A percentile compares a stretch with the other conserved stretches of the same genome.
Conservation (phyloP, 2,329 filamentous ascomycete species). For the Albifimbria verrucaria region DNA sequence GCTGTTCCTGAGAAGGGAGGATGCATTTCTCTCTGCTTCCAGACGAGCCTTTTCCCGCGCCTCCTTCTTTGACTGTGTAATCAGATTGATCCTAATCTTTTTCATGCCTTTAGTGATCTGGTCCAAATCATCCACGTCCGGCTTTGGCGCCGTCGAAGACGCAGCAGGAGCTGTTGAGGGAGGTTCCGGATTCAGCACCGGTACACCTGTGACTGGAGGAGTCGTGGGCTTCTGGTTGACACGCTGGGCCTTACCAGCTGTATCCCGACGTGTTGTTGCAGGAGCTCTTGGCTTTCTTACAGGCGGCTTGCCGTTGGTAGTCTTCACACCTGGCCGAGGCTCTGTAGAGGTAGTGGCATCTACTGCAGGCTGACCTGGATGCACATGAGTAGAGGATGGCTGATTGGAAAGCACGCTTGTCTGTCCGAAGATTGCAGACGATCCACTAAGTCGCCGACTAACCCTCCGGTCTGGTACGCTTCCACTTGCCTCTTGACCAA, state of each 20-base stretch:
- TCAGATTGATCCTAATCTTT: conserved; percentile 60
- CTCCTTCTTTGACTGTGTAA: conserved; percentile 57
- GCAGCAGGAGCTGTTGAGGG: conserved; percentile 9
- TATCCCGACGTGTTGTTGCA: conserved; percentile 41
- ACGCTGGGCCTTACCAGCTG: conserved; percentile 26
- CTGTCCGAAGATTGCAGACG: conserved; percentile 33
- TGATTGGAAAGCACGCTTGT: conserved; percentile 1
- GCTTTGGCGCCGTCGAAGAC: conserved; percentile 8
- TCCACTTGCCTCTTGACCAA: conserved; percentile 20
- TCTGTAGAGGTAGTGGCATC: conserved; percentile 20
- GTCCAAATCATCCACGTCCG: conserved; percentile 42
- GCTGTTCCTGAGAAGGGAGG: conserved; percentile 1
- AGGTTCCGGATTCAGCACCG: conserved; percentile 9
- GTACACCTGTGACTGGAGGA: conserved; percentile 12
- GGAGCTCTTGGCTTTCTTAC: conserved; percentile 60
- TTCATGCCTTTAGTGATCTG: conserved; percentile 57
- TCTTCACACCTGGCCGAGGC: conserved; percentile 39
- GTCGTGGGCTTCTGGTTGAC: conserved; percentile 33
- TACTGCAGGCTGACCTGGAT: neutral
- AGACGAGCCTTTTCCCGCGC: conserved; percentile 39
- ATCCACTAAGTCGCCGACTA: conserved; percentile 47
- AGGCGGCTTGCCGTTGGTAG: conserved; percentile 34
- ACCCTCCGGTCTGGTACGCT: conserved; percentile 28
- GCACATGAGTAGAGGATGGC: neutral
- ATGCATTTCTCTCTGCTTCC: conserved; percentile 8